Evolutionary conservation across 75 land plant genomes (phyloP).

Genomic region (Isoetes taiwanensis): DNA sequence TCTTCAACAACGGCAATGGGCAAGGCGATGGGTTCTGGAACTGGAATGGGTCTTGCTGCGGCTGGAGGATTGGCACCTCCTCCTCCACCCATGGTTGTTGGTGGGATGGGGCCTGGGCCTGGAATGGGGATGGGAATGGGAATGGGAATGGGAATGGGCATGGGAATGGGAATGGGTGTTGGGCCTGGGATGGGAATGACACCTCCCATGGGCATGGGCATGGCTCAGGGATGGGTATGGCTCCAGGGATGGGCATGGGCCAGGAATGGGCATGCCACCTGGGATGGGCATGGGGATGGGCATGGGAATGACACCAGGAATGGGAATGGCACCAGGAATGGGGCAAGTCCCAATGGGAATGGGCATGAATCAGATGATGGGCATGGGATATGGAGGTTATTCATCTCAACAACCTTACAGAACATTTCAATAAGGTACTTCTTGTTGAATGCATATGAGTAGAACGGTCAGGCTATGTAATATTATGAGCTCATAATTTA

Average conservation of each 20-base stretch:
- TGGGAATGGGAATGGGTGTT: slow-evolving; percentile 24
- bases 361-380: not conserved
- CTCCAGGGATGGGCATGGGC: slow-evolving; percentile 40
- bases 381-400: slow-evolving; percentile 8
- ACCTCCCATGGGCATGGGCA: slow-evolving; percentile 19
- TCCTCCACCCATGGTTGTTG: too few relatives aligned
- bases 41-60: not conserved
- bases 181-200: slow-evolving; percentile 23
- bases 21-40: not conserved
- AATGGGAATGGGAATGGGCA: slow-evolving; percentile 24
- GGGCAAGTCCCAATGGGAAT: slow-evolving; percentile 12
- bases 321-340: slow-evolving; percentile 2
- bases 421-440: too few relatives aligned
- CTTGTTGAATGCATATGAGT: too few relatives aligned
- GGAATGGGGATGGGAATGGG: slow-evolving; percentile 33
- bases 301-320: slow-evolving; percentile 13
- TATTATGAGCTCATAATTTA: too few relatives aligned
- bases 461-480: too few relatives aligned
- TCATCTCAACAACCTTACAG: too few relatives aligned
- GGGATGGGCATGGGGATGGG: slow-evolving; percentile 32
- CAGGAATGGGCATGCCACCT: slow-evolving; percentile 45
- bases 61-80: not conserved
- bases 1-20: not conserved
- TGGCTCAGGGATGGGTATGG: slow-evolving; percentile 27
- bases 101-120: slow-evolving; percentile 38